Base-by-base conservation (phyloP, 192 early-diverging fungal species). In the Backusella mclennaniae region DNA sequence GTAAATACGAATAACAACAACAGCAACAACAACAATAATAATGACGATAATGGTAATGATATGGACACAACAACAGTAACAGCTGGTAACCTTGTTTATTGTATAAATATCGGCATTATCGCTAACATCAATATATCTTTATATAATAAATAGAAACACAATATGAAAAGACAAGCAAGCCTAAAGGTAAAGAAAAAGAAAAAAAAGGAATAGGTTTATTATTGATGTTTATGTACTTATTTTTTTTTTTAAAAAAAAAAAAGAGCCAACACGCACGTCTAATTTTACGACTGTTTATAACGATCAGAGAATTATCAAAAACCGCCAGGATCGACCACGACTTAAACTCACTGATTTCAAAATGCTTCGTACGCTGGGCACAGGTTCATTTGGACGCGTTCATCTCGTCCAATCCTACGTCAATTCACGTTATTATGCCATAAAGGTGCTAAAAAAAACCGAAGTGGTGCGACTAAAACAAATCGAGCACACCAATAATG, bases 401-500 rank as follows among this genome's bases (percentile, higher is more conserved):
- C 98, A 98, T 85, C 84, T 99, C 36, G 95, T 96, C 29, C 92
- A 92, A 77, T 90, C 94, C 35, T 89, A 90, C 76, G 80, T 88
- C 44, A 96, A 93, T 66, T 90, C 89, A 41, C 89, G 93, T 67
- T 97, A 93, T 85, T 98, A 97, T 79, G 97, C 98, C 5, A 98
- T 98, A 89, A 99, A 99, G 83, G 98, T 97, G 3, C 87, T 99
- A 52, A 94, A 94, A 73, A 99, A 99, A 84, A 84, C 90, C 53
- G 96, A 99, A 76, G 96, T 99, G 14, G 96, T 99, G 56, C 92
- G 93, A 72, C 87, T 96, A 83, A 96, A 96, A 82, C 98, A 99
- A 80, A 96, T 99, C 12, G 98, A 99, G 85, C 97, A 99, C 76
- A 98, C 97, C 42, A 94, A 98, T 76, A 99, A 98, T 84, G 98